These are phyloP conservation scores for Saitoella complicata DNA, from an alignment of 805 yeast species.

Conservation along the genomic window DNA sequence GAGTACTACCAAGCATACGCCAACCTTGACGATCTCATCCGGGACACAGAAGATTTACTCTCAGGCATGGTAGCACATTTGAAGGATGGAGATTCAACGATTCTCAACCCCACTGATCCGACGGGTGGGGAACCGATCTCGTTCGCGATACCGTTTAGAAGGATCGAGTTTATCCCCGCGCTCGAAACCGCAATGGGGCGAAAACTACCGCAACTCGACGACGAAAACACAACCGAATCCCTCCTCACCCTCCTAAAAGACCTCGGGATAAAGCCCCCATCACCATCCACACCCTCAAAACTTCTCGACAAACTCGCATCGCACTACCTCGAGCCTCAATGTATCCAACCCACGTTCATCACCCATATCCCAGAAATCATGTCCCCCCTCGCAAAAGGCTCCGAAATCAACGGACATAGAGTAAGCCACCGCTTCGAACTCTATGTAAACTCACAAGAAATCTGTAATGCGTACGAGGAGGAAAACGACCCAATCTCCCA, in stretches of 20 bases:
- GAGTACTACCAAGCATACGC: constrained; percentile 73
- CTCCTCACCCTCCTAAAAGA: constrained; percentile 27
- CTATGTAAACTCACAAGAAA: constrained; percentile 64
- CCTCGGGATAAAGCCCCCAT: constrained; percentile 23
- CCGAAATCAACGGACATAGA: constrained; percentile 25
- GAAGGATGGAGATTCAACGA: background rate
- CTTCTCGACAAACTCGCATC: constrained; percentile 51
- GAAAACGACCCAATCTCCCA: constrained; percentile 79
- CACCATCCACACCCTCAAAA: constrained; percentile 30
- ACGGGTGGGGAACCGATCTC: background rate
- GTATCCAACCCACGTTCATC: constrained; percentile 46
- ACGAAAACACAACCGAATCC: constrained; percentile 16
- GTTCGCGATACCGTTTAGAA: constrained; percentile 20
- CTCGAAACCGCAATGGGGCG: constrained; percentile 39
- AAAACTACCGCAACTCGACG: constrained; percentile 31
- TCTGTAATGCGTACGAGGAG: constrained; percentile 88
- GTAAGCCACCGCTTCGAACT: constrained; percentile 67
- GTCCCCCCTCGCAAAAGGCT: constrained; percentile 72
- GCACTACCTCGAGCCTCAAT: constrained; percentile 46
- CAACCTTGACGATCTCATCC: constrained; percentile 48
- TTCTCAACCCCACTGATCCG: background rate
- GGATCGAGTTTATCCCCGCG: constrained; percentile 50
- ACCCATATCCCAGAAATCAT: constrained; percentile 68
- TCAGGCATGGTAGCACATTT: constrained; percentile 5
- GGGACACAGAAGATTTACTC: constrained; percentile 39